Percentiles rank a stretch among this genome's conserved stretches.
These are phyloP conservation scores for Globisporangium nunn DNA, from an alignment of 352 stramenopile species.

Conservation along the genomic window DNA sequence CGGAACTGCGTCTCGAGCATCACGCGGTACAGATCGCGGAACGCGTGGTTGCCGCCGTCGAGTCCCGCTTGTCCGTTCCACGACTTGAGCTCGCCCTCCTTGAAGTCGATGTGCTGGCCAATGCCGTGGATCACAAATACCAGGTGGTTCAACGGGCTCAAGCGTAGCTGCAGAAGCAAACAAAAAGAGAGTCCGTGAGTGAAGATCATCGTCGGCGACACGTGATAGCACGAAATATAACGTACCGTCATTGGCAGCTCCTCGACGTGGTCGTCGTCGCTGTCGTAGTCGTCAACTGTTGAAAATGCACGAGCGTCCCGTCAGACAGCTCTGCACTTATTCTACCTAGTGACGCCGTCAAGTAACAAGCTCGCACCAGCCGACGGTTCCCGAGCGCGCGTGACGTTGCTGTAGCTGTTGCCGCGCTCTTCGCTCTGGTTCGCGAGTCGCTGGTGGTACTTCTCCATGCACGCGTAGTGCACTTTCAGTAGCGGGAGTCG, in stretches of 20 bases:
- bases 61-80: conserved; percentile 67
- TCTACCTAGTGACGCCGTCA: not conserved
- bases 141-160: conserved; percentile 74
- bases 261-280: conserved; percentile 61
- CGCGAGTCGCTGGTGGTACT: conserved; percentile 13
- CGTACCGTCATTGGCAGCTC: conserved; percentile 65
- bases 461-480: conserved; percentile 50
- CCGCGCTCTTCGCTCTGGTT: conserved; percentile 34
- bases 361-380: conserved; percentile 14
- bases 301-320: not conserved
- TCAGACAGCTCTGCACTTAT: not conserved
- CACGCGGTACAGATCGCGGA: conserved; percentile 64
- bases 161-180: conserved; percentile 34
- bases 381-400: conserved; percentile 22
- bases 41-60: conserved; percentile 74
- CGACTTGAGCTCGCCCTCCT: conserved; percentile 75
- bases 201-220: not conserved
- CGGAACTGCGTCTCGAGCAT: conserved; percentile 80
- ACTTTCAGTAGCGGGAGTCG: conserved; percentile 63
- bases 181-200: not conserved
- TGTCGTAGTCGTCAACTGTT: conserved; percentile 22
- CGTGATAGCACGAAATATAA: not conserved
- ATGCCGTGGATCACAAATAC: conserved; percentile 87
- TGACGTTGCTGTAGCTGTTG: conserved; percentile 58
- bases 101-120: conserved; percentile 80